phyloP scores from a whole-genome alignment of 768 basidiomycete genomes.

The Suillus hirtellus region DNA sequence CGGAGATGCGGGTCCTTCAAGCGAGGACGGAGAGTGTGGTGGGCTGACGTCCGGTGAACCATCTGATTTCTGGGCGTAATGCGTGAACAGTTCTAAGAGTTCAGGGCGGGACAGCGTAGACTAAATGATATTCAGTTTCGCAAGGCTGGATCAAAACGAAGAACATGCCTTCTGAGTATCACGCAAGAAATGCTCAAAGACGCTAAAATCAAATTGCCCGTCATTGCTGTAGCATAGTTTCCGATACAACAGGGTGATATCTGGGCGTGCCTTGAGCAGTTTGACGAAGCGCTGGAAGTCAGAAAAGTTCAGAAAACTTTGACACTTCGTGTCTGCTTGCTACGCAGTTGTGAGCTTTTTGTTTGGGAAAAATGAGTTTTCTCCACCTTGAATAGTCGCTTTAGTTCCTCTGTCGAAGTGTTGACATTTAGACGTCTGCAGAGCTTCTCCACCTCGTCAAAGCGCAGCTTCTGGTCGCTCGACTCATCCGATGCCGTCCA shows the following conservation, averaged over 20 bases:
- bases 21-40: background rate
- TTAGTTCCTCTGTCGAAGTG: constrained; percentile 51
- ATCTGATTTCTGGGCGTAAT: constrained; percentile 29
- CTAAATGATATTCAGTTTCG: constrained; percentile 28
- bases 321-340: constrained; percentile 61
- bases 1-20: background rate
- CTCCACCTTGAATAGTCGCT: constrained; percentile 57
- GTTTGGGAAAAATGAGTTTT: background rate
- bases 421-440: constrained; percentile 73
- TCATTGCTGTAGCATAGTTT: constrained; percentile 33
- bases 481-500: constrained; percentile 74
- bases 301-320: constrained; percentile 68
- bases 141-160: constrained; percentile 7
- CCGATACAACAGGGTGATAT: constrained; percentile 68
- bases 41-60: constrained; percentile 1
- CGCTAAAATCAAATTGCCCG: constrained; percentile 36
- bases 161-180: constrained; percentile 48
- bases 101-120: constrained; percentile 35
- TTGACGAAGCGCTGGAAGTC: constrained; percentile 85
- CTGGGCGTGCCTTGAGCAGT: constrained; percentile 79
- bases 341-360: constrained; percentile 27
- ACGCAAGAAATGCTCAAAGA: constrained; percentile 54
- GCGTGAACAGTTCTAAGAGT: constrained; percentile 37
- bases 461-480: constrained; percentile 61
- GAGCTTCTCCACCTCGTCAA: constrained; percentile 70